These are phyloP conservation scores for Nannizziopsis arthrosporioides DNA, from an alignment of 2,329 filamentous ascomycete species.

Conservation along the genomic window DNA sequence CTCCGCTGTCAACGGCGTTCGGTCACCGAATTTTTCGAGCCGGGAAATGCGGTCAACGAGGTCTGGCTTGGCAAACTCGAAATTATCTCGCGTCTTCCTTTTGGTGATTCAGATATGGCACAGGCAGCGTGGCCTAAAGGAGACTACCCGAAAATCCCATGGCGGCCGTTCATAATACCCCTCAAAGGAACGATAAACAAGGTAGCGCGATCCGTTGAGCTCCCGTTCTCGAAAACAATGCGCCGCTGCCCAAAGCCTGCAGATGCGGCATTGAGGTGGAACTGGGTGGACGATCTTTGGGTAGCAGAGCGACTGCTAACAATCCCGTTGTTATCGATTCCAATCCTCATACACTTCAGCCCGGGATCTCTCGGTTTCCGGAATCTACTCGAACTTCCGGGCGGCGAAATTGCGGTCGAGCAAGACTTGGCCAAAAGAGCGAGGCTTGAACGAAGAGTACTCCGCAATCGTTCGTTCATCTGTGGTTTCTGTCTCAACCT, in stretches of 20 bases:
- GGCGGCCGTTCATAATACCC: slow-evolving; percentile 32
- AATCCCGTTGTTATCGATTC: background rate
- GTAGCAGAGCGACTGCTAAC: background rate
- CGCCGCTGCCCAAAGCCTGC: background rate
- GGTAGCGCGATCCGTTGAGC: slow-evolving; percentile 3
- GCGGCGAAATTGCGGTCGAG: no score
- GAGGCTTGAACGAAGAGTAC: no score
- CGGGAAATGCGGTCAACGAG: slow-evolving; percentile 30
- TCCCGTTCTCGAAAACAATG: background rate
- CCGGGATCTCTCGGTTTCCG: background rate
- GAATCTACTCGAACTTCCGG: no score
- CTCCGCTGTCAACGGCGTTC: slow-evolving; percentile 25
- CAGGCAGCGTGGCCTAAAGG: slow-evolving; percentile 27
- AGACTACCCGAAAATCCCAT: slow-evolving; percentile 29
- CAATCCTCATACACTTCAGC: background rate
- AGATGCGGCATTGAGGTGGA: background rate
- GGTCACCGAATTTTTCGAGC: slow-evolving; percentile 27
- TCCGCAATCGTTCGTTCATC: no score
- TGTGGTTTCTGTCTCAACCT: no score
- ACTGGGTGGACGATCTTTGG: slow-evolving; percentile 2
- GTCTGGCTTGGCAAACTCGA: slow-evolving; percentile 30
- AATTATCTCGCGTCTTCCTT: slow-evolving; percentile 29
- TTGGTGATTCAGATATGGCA: slow-evolving; percentile 29
- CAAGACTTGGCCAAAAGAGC: no score
- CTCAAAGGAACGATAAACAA: slow-evolving; percentile 13